Evolutionary conservation across 495 filamentous ascomycete species (phyloP).

Genomic region (Melanomma pulvis-pyrius): DNA sequence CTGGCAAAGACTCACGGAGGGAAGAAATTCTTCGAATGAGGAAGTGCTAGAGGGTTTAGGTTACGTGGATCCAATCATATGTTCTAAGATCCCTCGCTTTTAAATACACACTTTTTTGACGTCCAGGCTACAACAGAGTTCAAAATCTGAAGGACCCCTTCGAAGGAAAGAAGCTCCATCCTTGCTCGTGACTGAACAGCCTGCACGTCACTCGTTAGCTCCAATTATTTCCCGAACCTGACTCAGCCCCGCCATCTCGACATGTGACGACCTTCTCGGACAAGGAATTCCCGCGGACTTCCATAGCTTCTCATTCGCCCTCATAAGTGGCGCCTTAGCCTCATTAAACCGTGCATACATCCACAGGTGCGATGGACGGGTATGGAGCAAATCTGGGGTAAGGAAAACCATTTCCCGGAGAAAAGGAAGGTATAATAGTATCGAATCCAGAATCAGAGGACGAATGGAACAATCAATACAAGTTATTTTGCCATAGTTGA

Average conservation of each 20-base stretch:
- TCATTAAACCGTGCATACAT: too few species aligned
- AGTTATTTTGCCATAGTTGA: not conserved
- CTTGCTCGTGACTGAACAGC: not conserved
- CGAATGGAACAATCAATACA: not conserved
- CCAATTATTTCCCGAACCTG: not conserved
- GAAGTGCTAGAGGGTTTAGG: not conserved
- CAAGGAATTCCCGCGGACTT: not conserved
- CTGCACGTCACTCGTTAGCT: not conserved
- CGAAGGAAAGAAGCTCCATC: not conserved
- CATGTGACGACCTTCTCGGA: not conserved
- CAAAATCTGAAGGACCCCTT: not conserved
- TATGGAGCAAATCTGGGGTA: not conserved
- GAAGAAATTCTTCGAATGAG: constrained; percentile 31
- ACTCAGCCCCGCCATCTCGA: not conserved
- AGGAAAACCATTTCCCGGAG: constrained; percentile 25
- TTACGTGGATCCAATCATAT: too few species aligned
- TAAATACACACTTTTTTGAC: not conserved
- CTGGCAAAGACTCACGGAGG: constrained; percentile 24
- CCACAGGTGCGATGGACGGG: not conserved
- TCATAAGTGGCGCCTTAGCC: not conserved
- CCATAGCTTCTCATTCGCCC: not conserved
- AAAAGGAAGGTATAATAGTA: constrained; percentile 21
- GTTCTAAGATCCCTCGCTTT: too few species aligned
- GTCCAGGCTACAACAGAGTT: not conserved
- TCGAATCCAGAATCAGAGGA: not conserved